Evolutionary conservation across 176 grass and related monocot species (phyloP), one percentile per base, ranked within the genome.

Genomic region (Cocos nucifera): DNA sequence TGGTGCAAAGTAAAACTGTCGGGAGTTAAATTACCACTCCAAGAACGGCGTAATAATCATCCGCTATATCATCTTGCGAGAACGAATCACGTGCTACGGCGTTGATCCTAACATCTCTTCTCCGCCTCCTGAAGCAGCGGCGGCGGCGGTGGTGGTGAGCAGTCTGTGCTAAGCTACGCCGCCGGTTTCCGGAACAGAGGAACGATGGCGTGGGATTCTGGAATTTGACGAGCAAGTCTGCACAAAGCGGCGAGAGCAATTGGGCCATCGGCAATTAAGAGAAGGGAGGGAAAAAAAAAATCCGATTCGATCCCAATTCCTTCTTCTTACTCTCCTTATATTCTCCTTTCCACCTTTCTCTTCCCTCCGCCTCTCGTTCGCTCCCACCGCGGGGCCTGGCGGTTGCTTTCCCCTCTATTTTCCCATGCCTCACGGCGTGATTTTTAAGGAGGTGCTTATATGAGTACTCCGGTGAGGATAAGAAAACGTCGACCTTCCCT

Each of bases 21-120:
- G 35, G 12, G 6, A 39, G 35, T 2, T 39, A 39, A 39, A 39
- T 66, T 69, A 95, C 90, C 20, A 95, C 78, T 16, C 82, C 90
- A 63, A 95, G 86, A 63, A 89, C 77, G n/a, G 82, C 57, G 62
- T 89, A 95, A 74, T 81, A 95, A 50, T 95, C 90, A 51, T 95
- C 90, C 3, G 82, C 85, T 26, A 86, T 58, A 3, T 86, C 86
- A 25, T 68, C 65, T 15, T 76, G 61, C 22, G 25, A 28, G 26
- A 54, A 57, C 35, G 35, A 30, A 12, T 44, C 35, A 44, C 10
- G 2, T 44, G 35, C 35, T 44, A 14, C 35, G 7, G 35, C 35
- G 35, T 6, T 12, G 9, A 44, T 44, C 35, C 35, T 14, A 12
- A 44, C 35, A 44, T 44, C 35, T 14, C 35, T 44, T 44, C 10